Evolutionary conservation across 306 rosid species (phyloP).

Genomic region (Ormosia semicastrata): DNA sequence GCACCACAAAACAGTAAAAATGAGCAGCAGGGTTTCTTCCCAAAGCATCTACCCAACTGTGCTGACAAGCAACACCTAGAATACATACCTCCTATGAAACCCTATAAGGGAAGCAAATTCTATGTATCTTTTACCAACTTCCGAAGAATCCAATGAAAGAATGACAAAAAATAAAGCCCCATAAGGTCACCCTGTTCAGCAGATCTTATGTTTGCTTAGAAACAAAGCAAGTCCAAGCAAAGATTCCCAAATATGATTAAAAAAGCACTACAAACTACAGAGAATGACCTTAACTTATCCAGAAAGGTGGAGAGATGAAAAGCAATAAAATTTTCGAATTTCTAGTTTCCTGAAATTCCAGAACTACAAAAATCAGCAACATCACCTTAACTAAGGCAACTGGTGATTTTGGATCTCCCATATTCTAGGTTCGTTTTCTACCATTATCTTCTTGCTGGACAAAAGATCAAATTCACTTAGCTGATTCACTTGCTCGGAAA

Average conservation of each 20-base stretch:
- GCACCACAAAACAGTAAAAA: constrained; percentile 53
- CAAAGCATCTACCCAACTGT: constrained; percentile 52
- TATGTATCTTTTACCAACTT: constrained; percentile 28
- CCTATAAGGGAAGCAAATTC: constrained; percentile 33
- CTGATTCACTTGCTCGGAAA: background rate
- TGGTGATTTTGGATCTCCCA: background rate
- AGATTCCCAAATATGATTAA: constrained; percentile 35
- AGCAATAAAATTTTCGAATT: background rate
- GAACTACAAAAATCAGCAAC: constrained; percentile 26
- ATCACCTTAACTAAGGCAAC: background rate
- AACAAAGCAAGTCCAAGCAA: constrained; percentile 63
- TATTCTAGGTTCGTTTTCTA: background rate
- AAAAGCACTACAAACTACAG: constrained; percentile 17
- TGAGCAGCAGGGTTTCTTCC: constrained; percentile 62
- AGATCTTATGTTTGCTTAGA: constrained; percentile 57
- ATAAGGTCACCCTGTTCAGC: constrained; percentile 27
- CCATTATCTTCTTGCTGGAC: background rate
- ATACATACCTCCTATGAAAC: constrained; percentile 44
- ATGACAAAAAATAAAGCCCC: constrained; percentile 40
- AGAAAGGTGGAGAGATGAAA: constrained; percentile 34
- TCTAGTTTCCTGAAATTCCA: constrained; percentile 21
- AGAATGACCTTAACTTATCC: constrained; percentile 38
- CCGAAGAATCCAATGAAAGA: constrained; percentile 53
- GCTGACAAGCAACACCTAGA: constrained; percentile 62
- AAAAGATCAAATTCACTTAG: constrained; percentile 9